Evolutionary conservation across 2,329 filamentous ascomycete genomes (phyloP).

Genomic region (Cytospora piceicola): DNA sequence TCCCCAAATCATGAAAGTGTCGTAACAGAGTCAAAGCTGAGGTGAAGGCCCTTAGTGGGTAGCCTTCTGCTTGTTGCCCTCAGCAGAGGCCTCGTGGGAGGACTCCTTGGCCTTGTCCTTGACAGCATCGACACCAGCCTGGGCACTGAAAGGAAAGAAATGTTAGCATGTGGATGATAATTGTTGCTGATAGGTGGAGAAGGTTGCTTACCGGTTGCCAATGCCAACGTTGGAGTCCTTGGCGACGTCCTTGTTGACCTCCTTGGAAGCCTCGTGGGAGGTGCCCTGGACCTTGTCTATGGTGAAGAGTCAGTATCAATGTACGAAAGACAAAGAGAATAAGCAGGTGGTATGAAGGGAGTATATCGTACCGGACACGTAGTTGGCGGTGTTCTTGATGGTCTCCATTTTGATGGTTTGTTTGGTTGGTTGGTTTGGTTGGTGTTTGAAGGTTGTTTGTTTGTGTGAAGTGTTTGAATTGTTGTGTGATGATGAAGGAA

Average conservation of each 20-base stretch:
- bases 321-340: not conserved
- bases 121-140: conserved; percentile 40
- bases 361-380: conserved; percentile 61
- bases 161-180: not conserved
- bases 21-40: conserved; percentile 6
- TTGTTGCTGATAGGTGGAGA: not conserved
- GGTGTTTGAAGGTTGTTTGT: conserved; percentile 26
- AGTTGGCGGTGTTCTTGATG: conserved; percentile 59
- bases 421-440: conserved; percentile 23
- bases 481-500: conserved; percentile 30
- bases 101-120: conserved; percentile 42
- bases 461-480: conserved; percentile 27
- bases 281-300: conserved; percentile 38
- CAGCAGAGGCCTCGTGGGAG: conserved; percentile 41
- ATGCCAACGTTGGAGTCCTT: conserved; percentile 56
- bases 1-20: conserved; percentile 17
- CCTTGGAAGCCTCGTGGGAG: conserved; percentile 53
- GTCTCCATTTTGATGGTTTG: conserved; percentile 44
- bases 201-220: conserved; percentile 45
- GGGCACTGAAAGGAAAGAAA: conserved; percentile 33
- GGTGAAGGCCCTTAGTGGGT: conserved; percentile 40
- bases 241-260: conserved; percentile 63
- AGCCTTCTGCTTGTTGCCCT: conserved; percentile 45
- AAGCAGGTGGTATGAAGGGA: conserved; percentile 25
- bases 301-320: not conserved